Conservation (phyloP, 257 asterid genomes). For the Nicotiana sylvestris region DNA sequence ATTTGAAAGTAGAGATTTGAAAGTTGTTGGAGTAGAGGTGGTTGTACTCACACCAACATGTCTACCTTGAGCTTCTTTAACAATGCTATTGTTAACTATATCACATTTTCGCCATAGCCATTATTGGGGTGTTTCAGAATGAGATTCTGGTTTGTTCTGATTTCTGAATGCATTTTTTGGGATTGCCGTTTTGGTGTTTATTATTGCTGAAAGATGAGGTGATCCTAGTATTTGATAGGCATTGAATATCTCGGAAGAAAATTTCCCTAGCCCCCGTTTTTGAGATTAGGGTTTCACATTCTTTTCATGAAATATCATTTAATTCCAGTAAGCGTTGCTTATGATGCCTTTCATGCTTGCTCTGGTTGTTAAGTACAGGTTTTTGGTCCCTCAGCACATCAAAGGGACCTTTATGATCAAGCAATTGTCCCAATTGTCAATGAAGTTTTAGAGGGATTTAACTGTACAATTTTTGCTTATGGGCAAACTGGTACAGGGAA, state of each 20-base stretch:
- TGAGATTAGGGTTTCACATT: background rate
- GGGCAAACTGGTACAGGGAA: slow-evolving; percentile 94
- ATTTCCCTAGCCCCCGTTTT: background rate
- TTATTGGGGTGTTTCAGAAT: background rate
- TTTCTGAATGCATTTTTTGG: background rate
- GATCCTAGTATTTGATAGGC: background rate
- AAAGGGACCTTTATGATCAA: slow-evolving; percentile 73
- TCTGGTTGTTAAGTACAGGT: slow-evolving; percentile 36
- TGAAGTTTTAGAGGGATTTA: slow-evolving; percentile 85
- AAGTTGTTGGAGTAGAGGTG: too few relatives aligned
- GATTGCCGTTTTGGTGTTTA: background rate
- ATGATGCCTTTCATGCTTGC: background rate
- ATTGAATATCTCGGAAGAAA: background rate
- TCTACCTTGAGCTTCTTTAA: too few relatives aligned
- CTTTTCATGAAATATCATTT: background rate
- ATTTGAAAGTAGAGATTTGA: too few relatives aligned
- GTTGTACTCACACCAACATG: background rate
- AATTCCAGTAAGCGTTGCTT: background rate
- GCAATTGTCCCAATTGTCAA: slow-evolving; percentile 80
- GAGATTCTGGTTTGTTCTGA: too few relatives aligned
- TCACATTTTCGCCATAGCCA: background rate
- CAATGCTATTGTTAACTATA: too few relatives aligned
- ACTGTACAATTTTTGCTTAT: slow-evolving; percentile 85
- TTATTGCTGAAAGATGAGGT: background rate
- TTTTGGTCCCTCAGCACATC: slow-evolving; percentile 79